Percentiles rank a stretch among this genome's conserved stretches.
Evolutionary conservation across 139 green algal species (phyloP).

Genomic region (Micromonas pusilla): DNA sequence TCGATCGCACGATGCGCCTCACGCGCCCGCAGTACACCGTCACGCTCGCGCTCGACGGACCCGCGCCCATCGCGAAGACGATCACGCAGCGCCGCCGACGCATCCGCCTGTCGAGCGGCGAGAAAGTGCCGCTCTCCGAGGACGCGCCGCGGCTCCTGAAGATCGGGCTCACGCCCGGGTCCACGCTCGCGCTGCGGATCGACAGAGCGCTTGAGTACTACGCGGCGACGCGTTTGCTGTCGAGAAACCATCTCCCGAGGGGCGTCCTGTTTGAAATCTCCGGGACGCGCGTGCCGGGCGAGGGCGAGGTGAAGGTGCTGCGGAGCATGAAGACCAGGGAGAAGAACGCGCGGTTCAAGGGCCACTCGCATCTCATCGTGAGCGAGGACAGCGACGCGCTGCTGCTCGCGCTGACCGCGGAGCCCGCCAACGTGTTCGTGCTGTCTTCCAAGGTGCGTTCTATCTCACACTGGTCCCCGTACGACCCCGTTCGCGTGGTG

Average conservation of each 20-base stretch:
- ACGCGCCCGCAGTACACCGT: not conserved
- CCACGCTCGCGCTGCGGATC: conserved; percentile 4
- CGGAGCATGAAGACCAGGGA: not conserved
- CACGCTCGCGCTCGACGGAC: conserved; percentile 18
- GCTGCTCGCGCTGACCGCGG: conserved; percentile 1
- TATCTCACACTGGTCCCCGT: not conserved
- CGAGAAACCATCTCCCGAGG: not conserved
- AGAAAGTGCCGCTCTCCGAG: not conserved
- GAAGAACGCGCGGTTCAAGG: conserved; percentile 1
- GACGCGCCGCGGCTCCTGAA: conserved; percentile 1
- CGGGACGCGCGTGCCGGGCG: not conserved
- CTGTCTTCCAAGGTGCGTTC: not conserved
- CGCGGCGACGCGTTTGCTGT: not conserved
- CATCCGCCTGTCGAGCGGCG: not conserved
- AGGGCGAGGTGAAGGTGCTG: conserved; percentile 18
- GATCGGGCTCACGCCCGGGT: conserved; percentile 14
- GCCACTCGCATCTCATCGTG: conserved; percentile 18
- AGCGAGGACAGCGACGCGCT: conserved; percentile 14
- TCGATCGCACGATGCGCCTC: not conserved
- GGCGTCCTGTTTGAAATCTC: conserved; percentile 13
- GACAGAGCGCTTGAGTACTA: conserved; percentile 24
- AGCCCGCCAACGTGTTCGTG: not conserved
- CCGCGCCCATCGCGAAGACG: conserved; percentile 18
- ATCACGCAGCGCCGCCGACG: conserved; percentile 18
- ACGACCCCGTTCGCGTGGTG: too few species aligned